Percentiles rank a stretch among this genome's conserved stretches.
Conservation (phyloP, 2,329 filamentous ascomycete genomes). For the Simplicillium aogashimaense region DNA sequence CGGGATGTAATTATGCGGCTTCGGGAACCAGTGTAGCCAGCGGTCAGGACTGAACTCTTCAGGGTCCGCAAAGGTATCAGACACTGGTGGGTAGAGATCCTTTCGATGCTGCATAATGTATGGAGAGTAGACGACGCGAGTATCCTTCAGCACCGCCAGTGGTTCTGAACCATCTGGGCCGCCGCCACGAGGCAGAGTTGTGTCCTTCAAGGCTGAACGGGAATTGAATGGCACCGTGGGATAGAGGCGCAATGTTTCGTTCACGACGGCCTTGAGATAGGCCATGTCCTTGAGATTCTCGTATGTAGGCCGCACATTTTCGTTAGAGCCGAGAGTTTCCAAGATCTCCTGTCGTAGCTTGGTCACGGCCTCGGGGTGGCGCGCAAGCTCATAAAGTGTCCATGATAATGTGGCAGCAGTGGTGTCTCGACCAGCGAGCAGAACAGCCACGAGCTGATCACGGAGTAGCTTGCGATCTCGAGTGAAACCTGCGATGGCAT, state of each 20-base stretch:
- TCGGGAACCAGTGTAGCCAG: conserved; percentile 53
- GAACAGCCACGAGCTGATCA: conserved; percentile 24
- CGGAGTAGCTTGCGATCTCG: conserved; percentile 13
- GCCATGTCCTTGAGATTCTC: conserved; percentile 33
- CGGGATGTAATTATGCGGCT: conserved; percentile 61
- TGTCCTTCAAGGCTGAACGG: conserved; percentile 24
- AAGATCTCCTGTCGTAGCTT: conserved; percentile 22
- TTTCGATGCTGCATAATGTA: conserved; percentile 63
- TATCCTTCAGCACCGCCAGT: conserved; percentile 57
- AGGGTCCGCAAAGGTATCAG: conserved; percentile 33
- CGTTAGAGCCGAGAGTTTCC: conserved; percentile 11
- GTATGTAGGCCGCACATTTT: conserved; percentile 23
- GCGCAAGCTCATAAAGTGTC: conserved; percentile 20
- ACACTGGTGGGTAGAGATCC: conserved; percentile 47
- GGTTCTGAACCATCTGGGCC: conserved; percentile 52
- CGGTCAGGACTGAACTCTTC: conserved; percentile 53
- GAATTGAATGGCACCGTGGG: conserved; percentile 33
- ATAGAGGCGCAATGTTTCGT: conserved; percentile 27
- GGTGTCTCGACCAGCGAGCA: conserved; percentile 35
- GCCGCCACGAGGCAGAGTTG: conserved; percentile 57
- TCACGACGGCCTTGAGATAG: conserved; percentile 30
- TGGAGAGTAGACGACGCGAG: conserved; percentile 54
- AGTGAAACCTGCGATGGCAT: not conserved
- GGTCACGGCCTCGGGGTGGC: conserved; percentile 20
- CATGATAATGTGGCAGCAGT: conserved; percentile 29